Evolutionary conservation across 306 rosid species (phyloP).

Genomic region (Echinosophora koreensis): DNA sequence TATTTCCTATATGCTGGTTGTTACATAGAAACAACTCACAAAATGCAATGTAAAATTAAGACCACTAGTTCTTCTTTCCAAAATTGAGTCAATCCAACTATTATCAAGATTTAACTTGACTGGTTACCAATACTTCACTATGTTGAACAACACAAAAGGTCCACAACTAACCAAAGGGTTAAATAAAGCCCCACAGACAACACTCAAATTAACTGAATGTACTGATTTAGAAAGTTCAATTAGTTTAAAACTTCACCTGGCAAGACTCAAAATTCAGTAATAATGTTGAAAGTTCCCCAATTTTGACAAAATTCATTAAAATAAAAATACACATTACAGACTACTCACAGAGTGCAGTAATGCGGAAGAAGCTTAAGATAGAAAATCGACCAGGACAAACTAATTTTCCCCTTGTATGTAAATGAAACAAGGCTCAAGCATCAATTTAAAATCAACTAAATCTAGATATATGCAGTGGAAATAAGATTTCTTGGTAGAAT

Average conservation of each 20-base stretch:
- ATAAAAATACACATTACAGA: no score
- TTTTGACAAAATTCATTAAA: not conserved
- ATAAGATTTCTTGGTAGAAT: no score
- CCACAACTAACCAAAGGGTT: not conserved
- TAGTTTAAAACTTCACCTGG: not conserved
- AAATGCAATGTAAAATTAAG: not conserved
- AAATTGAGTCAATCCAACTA: not conserved
- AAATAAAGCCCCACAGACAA: not conserved
- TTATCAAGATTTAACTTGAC: not conserved
- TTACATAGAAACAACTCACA: conserved; percentile 10
- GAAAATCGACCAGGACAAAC: no score
- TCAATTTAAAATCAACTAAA: no score
- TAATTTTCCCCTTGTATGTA: no score
- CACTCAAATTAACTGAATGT: not conserved
- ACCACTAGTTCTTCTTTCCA: not conserved
- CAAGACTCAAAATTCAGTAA: not conserved
- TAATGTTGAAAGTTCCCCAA: no score
- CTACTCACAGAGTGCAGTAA: no score
- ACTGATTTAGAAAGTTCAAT: not conserved
- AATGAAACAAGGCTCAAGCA: no score
- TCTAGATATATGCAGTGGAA: no score
- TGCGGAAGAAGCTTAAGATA: no score
- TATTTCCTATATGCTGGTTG: conserved; percentile 13
- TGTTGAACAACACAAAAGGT: not conserved
- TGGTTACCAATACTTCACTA: not conserved